Conservation (phyloP, 257 asterid species). For the Ilex aquifolium region DNA sequence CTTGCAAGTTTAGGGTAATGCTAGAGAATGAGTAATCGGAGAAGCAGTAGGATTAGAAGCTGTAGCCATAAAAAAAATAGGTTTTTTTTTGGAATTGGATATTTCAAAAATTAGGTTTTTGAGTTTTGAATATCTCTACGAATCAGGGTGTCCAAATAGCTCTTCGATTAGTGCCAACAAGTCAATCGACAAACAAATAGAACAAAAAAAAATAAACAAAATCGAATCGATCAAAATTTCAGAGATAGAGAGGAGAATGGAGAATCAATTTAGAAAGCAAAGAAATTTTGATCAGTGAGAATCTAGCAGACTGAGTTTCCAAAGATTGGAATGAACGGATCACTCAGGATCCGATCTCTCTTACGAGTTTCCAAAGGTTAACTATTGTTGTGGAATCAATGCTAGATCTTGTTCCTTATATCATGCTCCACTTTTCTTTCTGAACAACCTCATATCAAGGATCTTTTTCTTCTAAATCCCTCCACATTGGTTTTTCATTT, state of each 20-base stretch:
- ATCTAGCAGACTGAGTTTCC: not conserved
- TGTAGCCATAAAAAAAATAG: constrained; percentile 29
- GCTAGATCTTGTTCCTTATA: no score
- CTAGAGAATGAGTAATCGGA: constrained; percentile 25
- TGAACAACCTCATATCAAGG: no score
- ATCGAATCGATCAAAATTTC: constrained; percentile 12
- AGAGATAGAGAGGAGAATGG: not conserved
- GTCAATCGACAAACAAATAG: constrained; percentile 4
- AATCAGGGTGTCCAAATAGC: not conserved
- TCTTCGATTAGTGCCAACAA: not conserved
- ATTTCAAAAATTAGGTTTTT: not conserved
- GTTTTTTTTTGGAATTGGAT: constrained; percentile 1
- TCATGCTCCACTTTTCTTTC: no score
- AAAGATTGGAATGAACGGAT: constrained; percentile 11
- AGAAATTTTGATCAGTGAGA: not conserved
- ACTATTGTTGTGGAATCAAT: no score
- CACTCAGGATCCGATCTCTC: constrained; percentile 14
- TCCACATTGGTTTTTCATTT: no score
- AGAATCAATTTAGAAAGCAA: not conserved
- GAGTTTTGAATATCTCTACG: not conserved
- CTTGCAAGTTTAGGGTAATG: no score
- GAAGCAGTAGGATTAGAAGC: constrained; percentile 16
- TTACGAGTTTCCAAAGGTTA: not conserved
- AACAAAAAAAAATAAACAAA: not conserved
- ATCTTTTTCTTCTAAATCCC: no score